Conservation (phyloP, 768 basidiomycete genomes). For the Erythrobasidium yunnanense region DNA sequence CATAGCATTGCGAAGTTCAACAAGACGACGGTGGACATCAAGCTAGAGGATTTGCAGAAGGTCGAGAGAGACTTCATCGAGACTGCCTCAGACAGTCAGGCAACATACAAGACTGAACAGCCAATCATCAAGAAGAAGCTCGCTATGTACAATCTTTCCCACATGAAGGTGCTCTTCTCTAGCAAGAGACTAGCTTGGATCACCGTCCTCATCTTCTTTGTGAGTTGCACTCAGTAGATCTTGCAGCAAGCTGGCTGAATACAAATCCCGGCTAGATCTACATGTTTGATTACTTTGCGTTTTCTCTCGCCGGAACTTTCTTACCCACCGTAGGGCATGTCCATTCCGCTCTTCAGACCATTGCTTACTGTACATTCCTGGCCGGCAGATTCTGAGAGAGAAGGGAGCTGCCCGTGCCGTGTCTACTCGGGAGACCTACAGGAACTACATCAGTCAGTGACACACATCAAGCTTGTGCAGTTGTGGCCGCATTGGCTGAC, state of each 20-base stretch:
- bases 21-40: conserved; percentile 39
- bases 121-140: conserved; percentile 30
- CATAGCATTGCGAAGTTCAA: conserved; percentile 44
- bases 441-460: conserved; percentile 39
- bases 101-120: background rate
- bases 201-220: conserved; percentile 37
- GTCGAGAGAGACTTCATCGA: conserved; percentile 37
- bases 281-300: conserved; percentile 39
- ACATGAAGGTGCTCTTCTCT: conserved; percentile 41
- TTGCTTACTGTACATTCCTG: too few relatives aligned
- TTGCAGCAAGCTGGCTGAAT: too few relatives aligned
- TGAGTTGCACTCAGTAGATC: too few relatives aligned
- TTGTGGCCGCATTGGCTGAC: background rate
- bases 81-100: conserved; percentile 24
- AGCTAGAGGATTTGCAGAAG: conserved; percentile 41
- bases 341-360: too few relatives aligned
- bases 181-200: conserved; percentile 39
- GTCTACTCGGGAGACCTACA: conserved; percentile 41
- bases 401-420: conserved; percentile 38
- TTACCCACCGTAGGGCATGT: too few relatives aligned
- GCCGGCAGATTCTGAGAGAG: conserved; percentile 40
- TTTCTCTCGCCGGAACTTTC: conserved; percentile 41
- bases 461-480: too few relatives aligned
- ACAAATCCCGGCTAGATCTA: too few relatives aligned
- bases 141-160: conserved; percentile 37